Evolutionary conservation across 257 asterid species (phyloP), one percentile per base, ranked within the genome.

Genomic region (Forsythia viridissima): DNA sequence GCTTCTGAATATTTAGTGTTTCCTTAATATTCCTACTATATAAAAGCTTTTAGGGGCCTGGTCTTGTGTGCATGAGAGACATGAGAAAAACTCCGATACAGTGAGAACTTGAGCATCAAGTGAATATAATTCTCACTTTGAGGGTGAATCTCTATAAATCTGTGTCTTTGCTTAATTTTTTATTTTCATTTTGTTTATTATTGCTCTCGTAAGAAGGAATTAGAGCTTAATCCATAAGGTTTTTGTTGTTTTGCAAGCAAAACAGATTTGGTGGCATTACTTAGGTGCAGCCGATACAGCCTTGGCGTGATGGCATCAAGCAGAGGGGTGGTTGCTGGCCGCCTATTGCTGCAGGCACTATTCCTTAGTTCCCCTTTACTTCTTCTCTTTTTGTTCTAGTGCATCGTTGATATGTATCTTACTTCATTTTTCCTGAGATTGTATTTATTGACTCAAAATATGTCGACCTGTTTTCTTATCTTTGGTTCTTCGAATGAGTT

Each of bases 291-390:
- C 82, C 87, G 99, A 39, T 91, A 84, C 67, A 95, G 98, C 87
- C 94, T 95, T 65, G 98, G 98, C 41, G 84, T 95, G 77, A 92
- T 92, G 92, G 99, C 99, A 63, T 86, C 97, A 6, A 92, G 94
- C 88, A 91, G 96, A 87, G 99, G 99, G 81, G 80, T 85, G 15
- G 92, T 95, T 67, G 97, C 90, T 20, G 98, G 99, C 46, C 96
- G 97, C 77, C 89, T 95, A 78, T 73, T 85, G 85, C 87, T 95
- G 46, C 97, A 95, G 97, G 99, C 80, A 88, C 2, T 41, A 66
- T 72, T 24, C 61, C n/a, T 70, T 43, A 6, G 51, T 43, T 43
- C 46, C 18, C 36, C 44, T 57, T 63, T 38, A 61, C 57, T 40
- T 10, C 63, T 0, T 70, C 36, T 5, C 20, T 43, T 20, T 70